Evolutionary conservation across 345 rosid species (phyloP), one percentile per base, ranked within the genome.

Genomic region (Stellera chamaejasme): DNA sequence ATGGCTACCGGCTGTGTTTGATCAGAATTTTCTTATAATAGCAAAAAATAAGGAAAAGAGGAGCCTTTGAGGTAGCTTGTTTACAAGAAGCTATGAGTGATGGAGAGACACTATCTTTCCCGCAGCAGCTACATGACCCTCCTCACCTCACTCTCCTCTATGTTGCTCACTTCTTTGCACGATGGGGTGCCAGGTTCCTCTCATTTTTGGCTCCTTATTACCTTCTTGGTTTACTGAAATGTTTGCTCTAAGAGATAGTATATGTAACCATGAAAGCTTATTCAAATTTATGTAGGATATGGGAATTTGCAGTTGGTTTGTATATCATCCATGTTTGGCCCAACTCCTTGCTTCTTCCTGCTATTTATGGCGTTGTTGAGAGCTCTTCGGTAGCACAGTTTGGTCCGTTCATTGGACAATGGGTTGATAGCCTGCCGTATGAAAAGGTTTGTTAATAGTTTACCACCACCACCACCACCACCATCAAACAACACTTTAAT

Each of bases 311-410:
- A 2, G 96, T 92, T 14, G 93, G 81, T 69, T 69, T 92, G 56
- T 92, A 92, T 72, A 88, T 92, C 95, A 84, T 92, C 78, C 68
- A 69, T 60, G 52, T 92, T 44, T 92, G 95, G 96, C 93, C 96
- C 6, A 73, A 84, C 60, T 88, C 98, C 66, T 72, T 88, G 50
- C 80, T 88, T 62, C 82, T 88, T 2, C 79, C 90, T 0, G 96
- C 96, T 4, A 45, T 86, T 32, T 88, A 92, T 43, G 93, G 98
- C 8, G 95, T 81, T 3, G 65, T 82, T 23, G 98, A 92, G 58
- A 82, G 85, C 52, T 83, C 80, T 56, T 92, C 89, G 13, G 70
- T 75, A 36, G 95, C 96, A 3, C 12, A 84, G 7, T 77, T 82
- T 50, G 98, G 96, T 16, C 77, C 95, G 10, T 52, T 76, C 25